Conservation (phyloP, 2,329 filamentous ascomycete species). For the Bipolaris sorokiniana region DNA sequence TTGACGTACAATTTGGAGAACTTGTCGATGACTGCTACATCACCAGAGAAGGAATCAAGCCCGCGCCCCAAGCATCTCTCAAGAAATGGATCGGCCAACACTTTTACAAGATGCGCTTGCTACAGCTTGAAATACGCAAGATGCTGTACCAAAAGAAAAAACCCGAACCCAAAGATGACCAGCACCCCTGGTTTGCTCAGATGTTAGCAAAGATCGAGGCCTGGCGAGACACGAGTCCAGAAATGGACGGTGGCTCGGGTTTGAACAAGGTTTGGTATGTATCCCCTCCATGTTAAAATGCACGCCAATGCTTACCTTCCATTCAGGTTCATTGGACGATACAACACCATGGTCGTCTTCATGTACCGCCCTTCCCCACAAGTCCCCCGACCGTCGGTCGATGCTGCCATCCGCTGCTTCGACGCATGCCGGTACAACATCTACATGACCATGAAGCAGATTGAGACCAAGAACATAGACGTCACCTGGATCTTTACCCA, state of each 20-base stretch:
- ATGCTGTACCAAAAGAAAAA: slow-evolving; percentile 86
- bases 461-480: slow-evolving; percentile 76
- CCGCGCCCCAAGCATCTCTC: slow-evolving; percentile 71
- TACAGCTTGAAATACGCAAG: slow-evolving; percentile 86
- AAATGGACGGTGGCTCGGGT: slow-evolving; percentile 69
- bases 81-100: slow-evolving; percentile 91
- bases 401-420: slow-evolving; percentile 82
- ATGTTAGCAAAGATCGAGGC: slow-evolving; percentile 80
- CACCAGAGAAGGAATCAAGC: slow-evolving; percentile 73
- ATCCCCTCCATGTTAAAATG: slow-evolving; percentile 1
- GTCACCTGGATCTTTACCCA: slow-evolving; percentile 94
- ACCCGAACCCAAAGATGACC: slow-evolving; percentile 75
- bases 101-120: slow-evolving; percentile 87
- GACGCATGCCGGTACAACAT: slow-evolving; percentile 84
- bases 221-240: slow-evolving; percentile 80
- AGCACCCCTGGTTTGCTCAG: slow-evolving; percentile 82
- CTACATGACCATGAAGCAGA: slow-evolving; percentile 78
- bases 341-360: slow-evolving; percentile 87
- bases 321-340: slow-evolving; percentile 67
- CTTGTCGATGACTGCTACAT: slow-evolving; percentile 84
- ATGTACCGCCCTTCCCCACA: slow-evolving; percentile 92
- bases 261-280: slow-evolving; percentile 83
- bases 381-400: slow-evolving; percentile 79
- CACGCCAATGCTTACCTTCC: neutral
- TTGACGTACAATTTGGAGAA: slow-evolving; percentile 86